A percentile compares a stretch with the other conserved stretches of the same genome.
These are phyloP conservation scores for Mortierella sp. DNA, from an alignment of 371 early-diverging fungal species.

Conservation along the genomic window DNA sequence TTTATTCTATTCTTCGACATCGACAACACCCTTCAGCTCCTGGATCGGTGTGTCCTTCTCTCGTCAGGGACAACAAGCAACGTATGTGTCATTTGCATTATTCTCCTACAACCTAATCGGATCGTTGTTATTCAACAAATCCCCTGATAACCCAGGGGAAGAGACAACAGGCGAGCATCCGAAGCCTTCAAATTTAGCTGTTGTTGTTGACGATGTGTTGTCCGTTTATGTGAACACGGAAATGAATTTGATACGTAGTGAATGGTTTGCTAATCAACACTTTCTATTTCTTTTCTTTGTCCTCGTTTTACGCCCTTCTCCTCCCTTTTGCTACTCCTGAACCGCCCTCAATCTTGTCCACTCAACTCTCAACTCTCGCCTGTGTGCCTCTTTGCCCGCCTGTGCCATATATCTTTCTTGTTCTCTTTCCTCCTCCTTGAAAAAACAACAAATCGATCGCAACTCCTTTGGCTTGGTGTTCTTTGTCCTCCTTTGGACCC, in stretches of 20 bases:
- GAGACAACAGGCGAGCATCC: not conserved
- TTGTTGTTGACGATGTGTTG: not conserved
- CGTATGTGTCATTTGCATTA: constrained; percentile 5
- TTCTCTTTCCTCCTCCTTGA: not conserved
- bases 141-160: not conserved
- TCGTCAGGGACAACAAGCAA: not conserved
- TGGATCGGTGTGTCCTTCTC: not conserved
- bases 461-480: not conserved
- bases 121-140: not conserved
- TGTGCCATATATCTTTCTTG: not conserved
- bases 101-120: not conserved
- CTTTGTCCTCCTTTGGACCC: not conserved
- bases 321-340: not conserved
- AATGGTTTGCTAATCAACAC: constrained; percentile 2
- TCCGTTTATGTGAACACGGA: not conserved
- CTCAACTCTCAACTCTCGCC: not conserved
- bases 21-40: not conserved
- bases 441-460: not conserved
- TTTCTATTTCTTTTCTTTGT: not conserved
- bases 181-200: not conserved
- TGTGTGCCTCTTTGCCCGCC: not conserved
- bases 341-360: not conserved
- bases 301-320: not conserved
- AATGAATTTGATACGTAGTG: not conserved
- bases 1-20: not conserved